phyloP scores from a whole-genome alignment of 139 green algal species.

The Protoeuglena noctilucae region DNA sequence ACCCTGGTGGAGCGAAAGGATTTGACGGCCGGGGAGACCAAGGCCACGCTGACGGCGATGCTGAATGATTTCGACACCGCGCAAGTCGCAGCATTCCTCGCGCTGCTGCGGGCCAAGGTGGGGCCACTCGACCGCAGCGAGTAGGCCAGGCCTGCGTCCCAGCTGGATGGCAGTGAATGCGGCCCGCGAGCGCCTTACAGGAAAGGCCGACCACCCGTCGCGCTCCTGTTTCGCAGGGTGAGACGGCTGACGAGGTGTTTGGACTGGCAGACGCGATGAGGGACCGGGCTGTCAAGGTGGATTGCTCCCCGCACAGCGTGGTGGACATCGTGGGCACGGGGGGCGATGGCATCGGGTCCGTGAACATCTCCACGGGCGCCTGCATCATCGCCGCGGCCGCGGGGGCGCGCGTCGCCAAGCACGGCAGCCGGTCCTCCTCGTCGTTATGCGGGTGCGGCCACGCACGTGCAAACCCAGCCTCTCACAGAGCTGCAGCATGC shows the following conservation, averaged over 20 bases:
- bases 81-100: slow-evolving; percentile 82
- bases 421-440: slow-evolving; percentile 86
- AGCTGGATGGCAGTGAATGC: slow-evolving; percentile 1
- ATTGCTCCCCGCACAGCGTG: slow-evolving; percentile 14
- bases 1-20: not conserved
- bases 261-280: slow-evolving; percentile 78
- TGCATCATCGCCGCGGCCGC: slow-evolving; percentile 83
- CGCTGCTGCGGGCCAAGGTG: slow-evolving; percentile 86
- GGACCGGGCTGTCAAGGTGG: slow-evolving; percentile 31
- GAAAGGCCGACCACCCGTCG: not conserved
- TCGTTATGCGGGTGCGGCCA: slow-evolving; percentile 87
- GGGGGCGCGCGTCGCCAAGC: slow-evolving; percentile 90
- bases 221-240: slow-evolving; percentile 33
- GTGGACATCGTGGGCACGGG: slow-evolving; percentile 98
- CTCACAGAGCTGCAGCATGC: too few relatives aligned
- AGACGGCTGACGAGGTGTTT: slow-evolving; percentile 84
- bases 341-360: slow-evolving; percentile 87
- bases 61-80: slow-evolving; percentile 47
- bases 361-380: slow-evolving; percentile 97
- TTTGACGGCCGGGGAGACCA: slow-evolving; percentile 7
- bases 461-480: too few relatives aligned
- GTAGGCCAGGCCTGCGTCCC: not conserved
- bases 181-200: slow-evolving; percentile 1
- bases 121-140: not conserved
- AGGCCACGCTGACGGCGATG: slow-evolving; percentile 27